Evolutionary conservation across 805 yeast species (phyloP).

Genomic region (Lipomyces mesembrius): DNA sequence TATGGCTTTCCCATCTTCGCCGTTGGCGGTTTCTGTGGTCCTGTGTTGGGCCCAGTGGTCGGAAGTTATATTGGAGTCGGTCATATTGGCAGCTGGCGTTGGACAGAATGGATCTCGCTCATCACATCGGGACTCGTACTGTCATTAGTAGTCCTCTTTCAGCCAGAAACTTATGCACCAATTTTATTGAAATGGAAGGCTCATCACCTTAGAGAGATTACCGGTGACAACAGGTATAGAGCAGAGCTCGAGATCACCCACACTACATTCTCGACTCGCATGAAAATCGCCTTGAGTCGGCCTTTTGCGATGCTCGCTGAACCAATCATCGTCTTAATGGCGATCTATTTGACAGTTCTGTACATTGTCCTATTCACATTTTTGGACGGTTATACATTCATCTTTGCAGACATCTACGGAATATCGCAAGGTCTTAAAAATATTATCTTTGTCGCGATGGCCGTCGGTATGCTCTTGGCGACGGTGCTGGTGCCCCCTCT

Average conservation of each 20-base stretch:
- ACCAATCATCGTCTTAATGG: slow-evolving; percentile 60
- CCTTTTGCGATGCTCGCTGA: slow-evolving; percentile 59
- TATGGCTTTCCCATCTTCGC: slow-evolving; percentile 36
- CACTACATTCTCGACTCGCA: slow-evolving; percentile 48
- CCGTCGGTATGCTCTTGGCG: slow-evolving; percentile 27
- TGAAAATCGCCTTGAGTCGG: slow-evolving; percentile 55
- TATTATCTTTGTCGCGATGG: slow-evolving; percentile 26
- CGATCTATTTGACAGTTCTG: slow-evolving; percentile 61
- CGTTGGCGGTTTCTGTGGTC: slow-evolving; percentile 55
- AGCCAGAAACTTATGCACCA: slow-evolving; percentile 92
- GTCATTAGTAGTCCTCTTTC: slow-evolving; percentile 47
- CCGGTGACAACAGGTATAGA: slow-evolving; percentile 49
- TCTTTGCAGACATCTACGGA: slow-evolving; percentile 55
- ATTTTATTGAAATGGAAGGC: slow-evolving; percentile 75
- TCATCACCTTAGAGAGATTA: slow-evolving; percentile 54
- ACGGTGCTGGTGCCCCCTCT: slow-evolving; percentile 22
- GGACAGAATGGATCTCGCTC: slow-evolving; percentile 75
- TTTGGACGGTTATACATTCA: slow-evolving; percentile 63
- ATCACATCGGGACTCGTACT: slow-evolving; percentile 57
- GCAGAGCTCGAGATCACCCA: slow-evolving; percentile 52
- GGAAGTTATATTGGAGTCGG: slow-evolving; percentile 64
- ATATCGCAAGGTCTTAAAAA: slow-evolving; percentile 44
- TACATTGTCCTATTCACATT: slow-evolving; percentile 63
- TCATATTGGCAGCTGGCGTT: slow-evolving; percentile 71
- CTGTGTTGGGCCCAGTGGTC: slow-evolving; percentile 69